Percentiles rank a stretch among this genome's conserved stretches.
phyloP scores from a whole-genome alignment of 768 basidiomycete genomes.

The Kwoniella newhampshirensis region DNA sequence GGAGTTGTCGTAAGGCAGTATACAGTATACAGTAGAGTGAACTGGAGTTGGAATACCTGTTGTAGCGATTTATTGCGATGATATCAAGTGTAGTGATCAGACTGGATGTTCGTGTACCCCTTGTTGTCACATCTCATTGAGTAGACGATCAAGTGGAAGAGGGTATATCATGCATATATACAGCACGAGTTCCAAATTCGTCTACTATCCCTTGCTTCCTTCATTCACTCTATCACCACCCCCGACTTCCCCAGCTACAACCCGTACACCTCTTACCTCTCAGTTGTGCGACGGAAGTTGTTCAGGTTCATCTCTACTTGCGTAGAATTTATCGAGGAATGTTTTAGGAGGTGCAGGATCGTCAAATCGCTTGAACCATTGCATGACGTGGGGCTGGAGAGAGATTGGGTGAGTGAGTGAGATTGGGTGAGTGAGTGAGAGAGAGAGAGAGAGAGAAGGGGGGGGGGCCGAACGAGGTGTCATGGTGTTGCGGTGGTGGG shows the following conservation, averaged over 20 bases:
- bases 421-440: background rate
- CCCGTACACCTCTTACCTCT: constrained; percentile 1
- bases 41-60: too few species aligned
- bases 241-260: background rate
- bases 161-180: background rate
- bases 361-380: constrained; percentile 53
- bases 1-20: constrained; percentile 13
- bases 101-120: too few species aligned
- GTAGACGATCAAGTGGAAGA: too few species aligned
- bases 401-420: too few species aligned
- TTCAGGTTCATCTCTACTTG: constrained; percentile 50
- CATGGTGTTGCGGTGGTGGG: background rate
- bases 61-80: constrained; percentile 3
- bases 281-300: constrained; percentile 36
- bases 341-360: constrained; percentile 47
- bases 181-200: background rate
- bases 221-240: background rate
- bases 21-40: too few species aligned
- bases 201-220: background rate
- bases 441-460: background rate
- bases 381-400: constrained; percentile 52
- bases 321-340: constrained; percentile 54
- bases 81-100: too few species aligned
- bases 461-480: background rate
- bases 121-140: background rate